Evolutionary conservation across 345 rosid species (phyloP), one percentile per base, ranked within the genome.

Genomic region (Diplotaxis tenuifolia): DNA sequence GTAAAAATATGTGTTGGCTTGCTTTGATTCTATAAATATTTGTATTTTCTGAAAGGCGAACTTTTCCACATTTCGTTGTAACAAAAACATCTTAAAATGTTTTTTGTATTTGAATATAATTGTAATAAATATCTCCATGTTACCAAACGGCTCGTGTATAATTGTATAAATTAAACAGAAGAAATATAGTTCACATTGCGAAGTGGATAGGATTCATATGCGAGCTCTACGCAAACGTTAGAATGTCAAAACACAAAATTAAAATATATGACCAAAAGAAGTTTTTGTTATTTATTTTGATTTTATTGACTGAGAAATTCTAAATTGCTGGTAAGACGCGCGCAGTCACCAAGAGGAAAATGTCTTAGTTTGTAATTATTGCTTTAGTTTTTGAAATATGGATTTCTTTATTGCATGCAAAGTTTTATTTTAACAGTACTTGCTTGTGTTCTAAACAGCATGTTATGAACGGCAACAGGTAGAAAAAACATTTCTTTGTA

Each of bases 61-160:
- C 11, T 50, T 28, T 20, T 52, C 31, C 45, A 10, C n/a, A 50
- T 67, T 67, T 29, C 6, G 20, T 31, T 20, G 31, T 66, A 28
- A 66, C 70, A 49, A 10, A 65, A 65, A 66, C 42, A 49, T 18
- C 3, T 31, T 16, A 66, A 18, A 49, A 66, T 50, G 18, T 65
- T 29, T 66, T 50, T n/a, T n/a, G n/a, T 18, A 52, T 67, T 31
- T 28, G 69, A 67, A 3, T 19, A 28, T n/a, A n/a, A n/a, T 18
- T 29, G 1, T 28, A 6, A 20, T 16, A 22, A 32, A 20, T n/a
- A 49, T 71, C 50, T 20, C 16, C 2, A 49, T 25, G 28, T 29
- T 7, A 49, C 11, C 54, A 16, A 49, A 16, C 21, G 22, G 50
- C 9, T 18, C 54, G 10, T 49, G 54, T 49, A 47, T 47, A 8